Conservation (phyloP, 2,329 filamentous ascomycete genomes). For the Lecanicillium sp. region DNA sequence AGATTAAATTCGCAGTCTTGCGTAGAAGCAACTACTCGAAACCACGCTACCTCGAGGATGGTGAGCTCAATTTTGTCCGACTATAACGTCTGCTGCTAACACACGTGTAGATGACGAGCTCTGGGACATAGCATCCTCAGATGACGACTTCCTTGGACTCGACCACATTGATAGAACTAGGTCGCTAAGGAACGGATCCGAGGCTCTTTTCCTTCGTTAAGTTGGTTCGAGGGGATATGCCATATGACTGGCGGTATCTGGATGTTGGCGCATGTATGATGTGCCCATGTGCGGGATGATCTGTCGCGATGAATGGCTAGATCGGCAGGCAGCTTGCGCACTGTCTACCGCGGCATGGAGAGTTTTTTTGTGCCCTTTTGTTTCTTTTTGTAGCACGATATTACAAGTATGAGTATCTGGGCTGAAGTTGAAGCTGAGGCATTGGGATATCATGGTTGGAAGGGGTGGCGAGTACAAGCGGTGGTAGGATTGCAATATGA, state of each 20-base stretch:
- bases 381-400: constrained; percentile 13
- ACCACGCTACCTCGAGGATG: constrained; percentile 79
- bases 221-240: neutral
- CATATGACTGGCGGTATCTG: constrained; percentile 10
- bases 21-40: constrained; percentile 66
- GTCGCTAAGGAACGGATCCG: constrained; percentile 51
- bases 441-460: constrained; percentile 8
- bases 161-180: constrained; percentile 60
- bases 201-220: constrained; percentile 55
- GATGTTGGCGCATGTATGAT: constrained; percentile 11
- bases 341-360: neutral
- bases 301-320: neutral
- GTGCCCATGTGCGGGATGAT: constrained; percentile 5
- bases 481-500: no score
- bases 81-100: constrained; percentile 18
- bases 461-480: no score
- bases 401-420: constrained; percentile 14
- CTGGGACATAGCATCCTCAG: constrained; percentile 43
- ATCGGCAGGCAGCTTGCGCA: neutral
- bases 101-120: constrained; percentile 49
- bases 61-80: constrained; percentile 45
- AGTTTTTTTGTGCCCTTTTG: constrained; percentile 6
- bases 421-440: neutral
- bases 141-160: constrained; percentile 59
- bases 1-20: constrained; percentile 91